A percentile compares a stretch with the other conserved stretches of the same genome.
These are phyloP conservation scores for Xylaria sp. DNA, from an alignment of 2,329 filamentous ascomycete species.

Conservation along the genomic window DNA sequence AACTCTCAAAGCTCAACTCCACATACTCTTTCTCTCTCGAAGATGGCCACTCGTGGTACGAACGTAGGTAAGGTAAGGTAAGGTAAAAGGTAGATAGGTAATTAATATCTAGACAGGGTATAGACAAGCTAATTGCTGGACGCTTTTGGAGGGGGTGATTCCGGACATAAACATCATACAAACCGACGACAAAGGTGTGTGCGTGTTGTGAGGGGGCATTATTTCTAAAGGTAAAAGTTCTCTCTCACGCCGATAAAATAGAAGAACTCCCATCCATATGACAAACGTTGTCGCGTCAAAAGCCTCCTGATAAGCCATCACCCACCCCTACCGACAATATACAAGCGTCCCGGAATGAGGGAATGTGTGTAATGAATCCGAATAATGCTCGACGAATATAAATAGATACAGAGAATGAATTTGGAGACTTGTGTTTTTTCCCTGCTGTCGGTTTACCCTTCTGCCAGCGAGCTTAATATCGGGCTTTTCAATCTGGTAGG, in stretches of 20 bases:
- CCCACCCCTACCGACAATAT: slow-evolving; percentile 6
- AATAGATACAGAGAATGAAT: slow-evolving; percentile 17
- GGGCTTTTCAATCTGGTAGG: slow-evolving; percentile 57
- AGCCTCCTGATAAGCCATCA: neutral
- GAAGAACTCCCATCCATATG: slow-evolving; percentile 9
- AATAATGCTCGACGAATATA: slow-evolving; percentile 4
- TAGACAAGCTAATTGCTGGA: neutral
- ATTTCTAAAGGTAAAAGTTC: neutral
- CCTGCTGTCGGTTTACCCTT: slow-evolving; percentile 29
- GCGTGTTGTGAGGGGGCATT: neutral
- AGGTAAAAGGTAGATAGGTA: neutral
- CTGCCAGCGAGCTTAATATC: slow-evolving; percentile 46
- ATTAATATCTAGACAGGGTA: neutral
- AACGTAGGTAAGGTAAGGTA: no score
- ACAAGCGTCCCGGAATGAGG: neutral
- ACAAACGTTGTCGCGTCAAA: slow-evolving; percentile 2
- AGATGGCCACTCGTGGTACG: no score
- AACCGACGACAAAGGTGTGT: neutral
- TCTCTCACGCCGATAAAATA: neutral
- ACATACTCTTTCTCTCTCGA: no score
- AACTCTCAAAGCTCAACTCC: no score
- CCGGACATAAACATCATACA: neutral
- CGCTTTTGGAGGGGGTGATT: neutral
- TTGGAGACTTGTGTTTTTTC: no score
- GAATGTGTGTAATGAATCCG: neutral